Evolutionary conservation across 2,329 filamentous ascomycete species (phyloP), one percentile per base, ranked within the genome.

Genomic region (Claviceps arundinis): DNA sequence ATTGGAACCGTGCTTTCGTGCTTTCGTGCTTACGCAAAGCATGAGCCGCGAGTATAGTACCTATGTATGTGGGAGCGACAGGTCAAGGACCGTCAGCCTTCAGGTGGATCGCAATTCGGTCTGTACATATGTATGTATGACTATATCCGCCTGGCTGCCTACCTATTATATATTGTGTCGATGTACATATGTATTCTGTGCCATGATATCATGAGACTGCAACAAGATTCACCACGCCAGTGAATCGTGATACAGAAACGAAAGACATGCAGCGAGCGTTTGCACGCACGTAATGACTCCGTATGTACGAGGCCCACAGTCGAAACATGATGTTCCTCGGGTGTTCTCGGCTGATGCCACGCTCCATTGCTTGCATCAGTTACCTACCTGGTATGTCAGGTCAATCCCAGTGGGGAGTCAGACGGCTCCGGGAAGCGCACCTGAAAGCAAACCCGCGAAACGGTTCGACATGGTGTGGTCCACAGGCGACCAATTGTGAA

Each of bases 131-230:
- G 11, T 47, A 6, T 17, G 16, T 26, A 17, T 4, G n/a, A 24
- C 34, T 49, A n/a, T 50, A 37, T 47, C 47, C 16, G 44, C 24
- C 17, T 47, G 26, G 44, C 16, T 50, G 41, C 37, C 38, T 41
- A 7, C 46, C n/a, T n/a, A n/a, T n/a, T 37, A 24, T 46, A 19
- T 30, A 44, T 37, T 45, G 16, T 9, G 14, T 40, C 37, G 37
- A 40, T 19, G 17, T 14, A 37, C 11, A 19, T 16, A 19, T 19
- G 19, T 19, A 24, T 14, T 41, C 42, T 57, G 62, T 64, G 55
- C 47, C 54, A 64, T 66, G 63, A 66, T 65, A 64, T 65, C 64
- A 66, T 63, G 56, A 52, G 6, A 43, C 40, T 30, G 48, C 24
- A 42, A 43, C 24, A 19, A 2, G 19, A 19, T 19, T 19, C 19